Evolutionary conservation across 73 alveolate genomes (phyloP), one percentile per base, ranked within the genome.

Genomic region (Paramecium bursaria): DNA sequence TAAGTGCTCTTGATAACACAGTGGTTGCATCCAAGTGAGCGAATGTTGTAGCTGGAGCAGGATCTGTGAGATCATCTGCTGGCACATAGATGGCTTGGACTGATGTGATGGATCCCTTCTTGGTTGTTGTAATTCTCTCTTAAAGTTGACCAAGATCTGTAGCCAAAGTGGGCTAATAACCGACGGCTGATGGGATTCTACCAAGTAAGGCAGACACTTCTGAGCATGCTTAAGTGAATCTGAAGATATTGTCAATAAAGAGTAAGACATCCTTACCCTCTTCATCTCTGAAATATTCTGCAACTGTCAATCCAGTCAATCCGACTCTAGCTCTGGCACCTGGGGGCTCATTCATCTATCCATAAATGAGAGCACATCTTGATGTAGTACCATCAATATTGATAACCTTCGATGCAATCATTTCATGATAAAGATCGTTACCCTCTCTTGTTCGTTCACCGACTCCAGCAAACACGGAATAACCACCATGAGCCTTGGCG

Each of bases 281-380:
- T 60, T 95, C 99, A 55, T 96, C 99, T 75, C 99, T 91, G 98
- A 96, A 96, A 82, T 96, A 96, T 86, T 96, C 99, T 53, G 99
- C 99, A 73, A 96, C 96, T 14, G 99, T 95, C 25, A 96, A 92
- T 30, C 99, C 99, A 44, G 98, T 93, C 48, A 94, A 91, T 3
- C 96, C 98, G 85, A 93, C 99, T 67, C 99, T 91, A 39, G 99
- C 99, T 53, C 99, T 95, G 54, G 99, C 99, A 85, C 99, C 99
- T 0, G 99, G 99, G 48, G 99, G 99, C 90, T 96, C 99, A 88
- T 96, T 96, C 99, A 96, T 96, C 91, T 96, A 96, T 57, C 99
- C 99, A 87, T 95, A 96, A 86, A 96, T 97, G 50, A 96, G 93
- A 42, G 99, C 97, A 13, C 98, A 97, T 92, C 95, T 90, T 85